These are phyloP conservation scores for Hippophae gyantsensis DNA, from an alignment of 306 rosid species.

Conservation along the genomic window DNA sequence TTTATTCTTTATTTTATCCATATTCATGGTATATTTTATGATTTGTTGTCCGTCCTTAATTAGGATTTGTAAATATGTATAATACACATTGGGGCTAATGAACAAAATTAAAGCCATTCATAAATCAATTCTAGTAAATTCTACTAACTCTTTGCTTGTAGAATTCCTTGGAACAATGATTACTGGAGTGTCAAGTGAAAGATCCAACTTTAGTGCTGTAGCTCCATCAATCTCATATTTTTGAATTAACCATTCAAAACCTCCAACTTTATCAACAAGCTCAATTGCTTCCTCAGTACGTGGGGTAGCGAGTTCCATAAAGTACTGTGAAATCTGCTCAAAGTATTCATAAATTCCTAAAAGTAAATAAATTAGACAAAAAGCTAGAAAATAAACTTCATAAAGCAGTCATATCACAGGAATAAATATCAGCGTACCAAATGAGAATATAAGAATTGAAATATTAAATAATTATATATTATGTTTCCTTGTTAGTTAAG, in stretches of 20 bases:
- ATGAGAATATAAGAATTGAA: too few relatives aligned
- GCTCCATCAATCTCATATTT: constrained; percentile 97
- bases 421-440: too few relatives aligned
- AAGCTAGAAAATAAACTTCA: not conserved
- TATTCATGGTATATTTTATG: too few relatives aligned
- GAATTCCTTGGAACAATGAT: constrained; percentile 82
- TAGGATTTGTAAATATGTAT: too few relatives aligned
- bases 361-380: not conserved
- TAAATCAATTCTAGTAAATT: not conserved
- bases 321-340: constrained; percentile 73
- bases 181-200: constrained; percentile 91
- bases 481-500: too few relatives aligned
- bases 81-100: too few relatives aligned
- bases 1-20: too few relatives aligned
- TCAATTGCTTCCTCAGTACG: constrained; percentile 78
- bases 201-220: constrained; percentile 77
- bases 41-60: too few relatives aligned
- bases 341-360: not conserved
- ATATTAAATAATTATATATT: too few relatives aligned
- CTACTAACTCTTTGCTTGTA: constrained; percentile 78
- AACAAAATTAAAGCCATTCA: too few relatives aligned
- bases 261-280: constrained; percentile 98
- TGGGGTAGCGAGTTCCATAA: constrained; percentile 93
- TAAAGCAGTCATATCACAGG: not conserved
- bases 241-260: constrained; percentile 92